Evolutionary conservation across 768 basidiomycete genomes (phyloP).

Genomic region (Pholiota conissans): DNA sequence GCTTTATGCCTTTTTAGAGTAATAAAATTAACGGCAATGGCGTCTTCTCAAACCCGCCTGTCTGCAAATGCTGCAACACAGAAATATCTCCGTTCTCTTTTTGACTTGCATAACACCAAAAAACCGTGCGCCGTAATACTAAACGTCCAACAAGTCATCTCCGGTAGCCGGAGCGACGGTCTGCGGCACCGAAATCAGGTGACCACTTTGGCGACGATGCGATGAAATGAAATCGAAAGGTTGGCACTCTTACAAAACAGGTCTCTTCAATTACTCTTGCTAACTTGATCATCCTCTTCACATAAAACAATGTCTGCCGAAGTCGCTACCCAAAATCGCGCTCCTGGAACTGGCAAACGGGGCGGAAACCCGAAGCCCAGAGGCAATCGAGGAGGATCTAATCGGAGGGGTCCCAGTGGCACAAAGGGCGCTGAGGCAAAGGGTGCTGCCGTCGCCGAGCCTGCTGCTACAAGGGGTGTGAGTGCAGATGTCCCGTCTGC

Average conservation of each 20-base stretch:
- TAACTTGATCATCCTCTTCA: neutral
- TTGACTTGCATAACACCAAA: no score
- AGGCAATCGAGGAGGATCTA: constrained; percentile 18
- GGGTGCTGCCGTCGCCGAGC: neutral
- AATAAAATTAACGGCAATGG: no score
- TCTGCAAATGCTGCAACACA: no score
- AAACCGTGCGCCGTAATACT: no score
- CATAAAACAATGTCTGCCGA: constrained; percentile 17
- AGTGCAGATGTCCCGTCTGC: neutral
- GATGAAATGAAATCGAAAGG: neutral
- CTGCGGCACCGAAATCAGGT: constrained; percentile 19
- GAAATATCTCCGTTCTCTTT: no score
- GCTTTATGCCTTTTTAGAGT: no score
- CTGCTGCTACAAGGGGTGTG: no score
- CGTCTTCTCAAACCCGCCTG: no score
- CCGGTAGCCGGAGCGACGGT: no score
- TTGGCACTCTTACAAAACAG: neutral
- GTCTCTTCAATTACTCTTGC: neutral
- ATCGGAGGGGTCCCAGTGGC: constrained; percentile 11
- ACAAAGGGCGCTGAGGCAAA: neutral
- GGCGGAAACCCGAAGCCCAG: constrained; percentile 7
- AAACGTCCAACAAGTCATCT: no score
- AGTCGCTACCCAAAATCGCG: constrained; percentile 17
- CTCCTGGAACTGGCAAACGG: constrained; percentile 14
- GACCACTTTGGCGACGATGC: constrained; percentile 4